Evolutionary conservation across 148 eudicot species (phyloP).

Genomic region (Talinum fruticosum): DNA sequence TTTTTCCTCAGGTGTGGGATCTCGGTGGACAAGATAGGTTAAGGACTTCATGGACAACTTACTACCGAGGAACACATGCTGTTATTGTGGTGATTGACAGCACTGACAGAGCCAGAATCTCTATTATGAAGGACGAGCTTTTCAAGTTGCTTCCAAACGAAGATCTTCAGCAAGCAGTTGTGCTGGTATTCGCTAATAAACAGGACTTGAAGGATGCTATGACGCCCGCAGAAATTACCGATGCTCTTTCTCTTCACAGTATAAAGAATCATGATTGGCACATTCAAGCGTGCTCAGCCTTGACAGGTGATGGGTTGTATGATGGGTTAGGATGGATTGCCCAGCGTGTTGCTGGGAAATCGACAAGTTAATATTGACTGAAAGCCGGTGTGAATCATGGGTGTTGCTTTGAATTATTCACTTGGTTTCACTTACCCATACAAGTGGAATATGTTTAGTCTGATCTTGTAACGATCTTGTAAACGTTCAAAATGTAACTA

Average conservation of each 20-base stretch:
- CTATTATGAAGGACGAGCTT: slow-evolving; percentile 87
- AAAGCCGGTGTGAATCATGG: neutral
- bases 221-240: slow-evolving; percentile 91
- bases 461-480: slow-evolving; percentile 19
- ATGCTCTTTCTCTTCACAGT: slow-evolving; percentile 89
- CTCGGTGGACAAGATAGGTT: slow-evolving; percentile 97
- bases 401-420: slow-evolving; percentile 1
- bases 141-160: slow-evolving; percentile 77
- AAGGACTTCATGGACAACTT: slow-evolving; percentile 94
- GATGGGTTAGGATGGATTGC: slow-evolving; percentile 99
- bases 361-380: slow-evolving; percentile 47
- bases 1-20: slow-evolving; percentile 77
- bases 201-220: slow-evolving; percentile 92
- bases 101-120: slow-evolving; percentile 81
- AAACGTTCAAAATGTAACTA: neutral
- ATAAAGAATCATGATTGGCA: slow-evolving; percentile 97
- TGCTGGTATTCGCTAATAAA: slow-evolving; percentile 82
- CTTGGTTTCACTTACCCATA: slow-evolving; percentile 4
- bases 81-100: slow-evolving; percentile 93
- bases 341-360: slow-evolving; percentile 76
- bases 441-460: slow-evolving; percentile 5
- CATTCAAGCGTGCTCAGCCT: slow-evolving; percentile 87
- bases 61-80: slow-evolving; percentile 94
- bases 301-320: slow-evolving; percentile 89
- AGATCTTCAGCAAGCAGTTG: slow-evolving; percentile 75